A percentile compares a stretch with the other conserved stretches of the same genome.
Evolutionary conservation across 2,329 filamentous ascomycete species (phyloP).

Genomic region (Hymenoscyphus albidus): DNA sequence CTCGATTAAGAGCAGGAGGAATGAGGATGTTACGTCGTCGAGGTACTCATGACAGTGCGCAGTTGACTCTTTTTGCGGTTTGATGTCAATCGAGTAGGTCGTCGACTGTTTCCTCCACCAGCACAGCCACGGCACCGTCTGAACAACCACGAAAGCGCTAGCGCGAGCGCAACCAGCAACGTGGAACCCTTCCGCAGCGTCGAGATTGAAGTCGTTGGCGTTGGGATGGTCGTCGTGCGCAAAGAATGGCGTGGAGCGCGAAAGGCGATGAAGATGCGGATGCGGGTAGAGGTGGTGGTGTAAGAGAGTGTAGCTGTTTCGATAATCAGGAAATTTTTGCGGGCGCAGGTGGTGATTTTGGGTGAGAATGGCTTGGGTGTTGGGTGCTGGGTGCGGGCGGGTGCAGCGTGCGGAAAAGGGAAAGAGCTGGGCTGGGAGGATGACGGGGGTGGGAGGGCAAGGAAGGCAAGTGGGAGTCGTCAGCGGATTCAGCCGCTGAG

Average conservation of each 20-base stretch:
- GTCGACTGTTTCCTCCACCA: constrained; percentile 1
- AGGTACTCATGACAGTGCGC: constrained; percentile 19
- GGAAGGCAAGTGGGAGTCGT: not conserved
- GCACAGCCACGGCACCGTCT: constrained; percentile 2
- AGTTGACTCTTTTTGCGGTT: not conserved
- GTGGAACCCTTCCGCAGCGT: not conserved
- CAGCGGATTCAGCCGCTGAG: not conserved
- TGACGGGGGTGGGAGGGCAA: not conserved
- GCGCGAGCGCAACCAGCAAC: constrained; percentile 1
- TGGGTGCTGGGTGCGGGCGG: not conserved
- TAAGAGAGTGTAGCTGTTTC: not conserved
- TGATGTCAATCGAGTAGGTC: not conserved
- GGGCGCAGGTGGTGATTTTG: not conserved
- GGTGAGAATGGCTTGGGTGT: not conserved
- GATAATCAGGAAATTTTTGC: constrained; percentile 3
- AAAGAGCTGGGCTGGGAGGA: not conserved
- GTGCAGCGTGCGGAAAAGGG: not conserved
- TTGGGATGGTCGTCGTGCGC: not conserved
- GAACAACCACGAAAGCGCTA: constrained; percentile 1
- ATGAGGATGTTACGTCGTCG: constrained; percentile 17
- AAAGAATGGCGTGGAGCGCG: not conserved
- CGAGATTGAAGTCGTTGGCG: not conserved
- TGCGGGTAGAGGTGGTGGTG: not conserved
- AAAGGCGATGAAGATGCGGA: not conserved
- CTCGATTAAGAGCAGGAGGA: constrained; percentile 19